Base-by-base conservation (phyloP, 768 basidiomycete species). In the Hortiboletus flavorubellus region DNA sequence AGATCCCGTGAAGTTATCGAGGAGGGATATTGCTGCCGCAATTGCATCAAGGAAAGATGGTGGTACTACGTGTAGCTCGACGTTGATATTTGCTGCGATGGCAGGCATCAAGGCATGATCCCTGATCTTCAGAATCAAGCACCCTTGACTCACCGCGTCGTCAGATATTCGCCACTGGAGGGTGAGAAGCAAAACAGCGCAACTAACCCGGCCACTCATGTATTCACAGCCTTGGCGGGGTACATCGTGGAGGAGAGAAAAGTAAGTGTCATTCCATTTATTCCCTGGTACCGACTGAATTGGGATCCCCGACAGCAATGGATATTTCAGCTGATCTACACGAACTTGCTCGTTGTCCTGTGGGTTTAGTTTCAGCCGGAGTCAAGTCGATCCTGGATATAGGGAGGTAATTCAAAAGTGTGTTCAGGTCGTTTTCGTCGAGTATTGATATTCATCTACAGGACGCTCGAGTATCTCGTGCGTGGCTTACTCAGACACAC, bases 331-430 rank as follows among this genome's bases (percentile, higher is more conserved):
- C 96, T 15, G 96, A 99, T 68, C 77, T 99, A 15, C 86, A 87
- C 9, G 93, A 98, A 68, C 81, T 99, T 34, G 78, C 89, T 21
- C 80, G 91, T 18, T 96, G 92, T 62, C 89, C 94, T 21, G 91
- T 98, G 43, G 93, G 89, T 4, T 79, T 99, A 35, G 85, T 98
- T 10, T 96, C 95, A 16, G 89, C 94, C 10, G 97, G 97, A 11
- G 86, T 91, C 18, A 99, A 98, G 69, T 92, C 90, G 0, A 98
- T 99, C 57, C 71, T 99, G 41, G 97, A 99, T 68, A 94, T 98
- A 55, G 89, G 89, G 54, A 80, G 82, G 89, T 84, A 51, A 51
- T 56, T 35, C 44, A 11, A 23, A 26, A 10, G 29, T 49, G 48
- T 48, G 16, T 38, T 45, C 3, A 15, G 8, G 9, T 60, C 23